Percentiles rank a stretch among this genome's conserved stretches.
phyloP scores from a whole-genome alignment of 2,329 filamentous ascomycete genomes.

The Annulohypoxylon truncatum region DNA sequence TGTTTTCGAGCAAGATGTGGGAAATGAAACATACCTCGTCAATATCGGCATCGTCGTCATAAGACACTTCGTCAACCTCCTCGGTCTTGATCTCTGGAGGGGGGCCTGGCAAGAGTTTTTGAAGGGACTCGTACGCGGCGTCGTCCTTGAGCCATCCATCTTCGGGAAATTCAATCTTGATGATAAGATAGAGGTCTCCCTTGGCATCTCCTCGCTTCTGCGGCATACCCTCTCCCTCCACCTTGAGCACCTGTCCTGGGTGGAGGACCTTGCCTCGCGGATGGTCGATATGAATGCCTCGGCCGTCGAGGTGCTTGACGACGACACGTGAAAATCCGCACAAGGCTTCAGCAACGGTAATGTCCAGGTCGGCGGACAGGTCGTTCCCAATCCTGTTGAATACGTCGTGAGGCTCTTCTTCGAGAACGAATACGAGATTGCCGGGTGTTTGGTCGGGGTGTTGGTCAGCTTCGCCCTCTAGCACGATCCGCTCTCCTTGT shows the following conservation, averaged over 20 bases:
- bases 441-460: constrained; percentile 88
- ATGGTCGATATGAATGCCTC: constrained; percentile 85
- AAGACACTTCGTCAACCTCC: constrained; percentile 87
- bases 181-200: constrained; percentile 87
- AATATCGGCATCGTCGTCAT: constrained; percentile 83
- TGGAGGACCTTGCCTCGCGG: constrained; percentile 84
- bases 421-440: constrained; percentile 90
- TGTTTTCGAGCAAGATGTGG: neutral
- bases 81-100: constrained; percentile 73
- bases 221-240: constrained; percentile 94
- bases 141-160: constrained; percentile 83
- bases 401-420: constrained; percentile 81
- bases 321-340: constrained; percentile 92
- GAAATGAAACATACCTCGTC: constrained; percentile 70
- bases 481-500: constrained; percentile 88
- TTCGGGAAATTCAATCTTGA: constrained; percentile 89
- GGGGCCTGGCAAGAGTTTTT: constrained; percentile 78
- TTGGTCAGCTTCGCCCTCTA: constrained; percentile 96
- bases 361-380: constrained; percentile 81
- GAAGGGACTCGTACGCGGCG: constrained; percentile 75
- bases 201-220: constrained; percentile 83
- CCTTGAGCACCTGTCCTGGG: constrained; percentile 86
- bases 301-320: constrained; percentile 90
- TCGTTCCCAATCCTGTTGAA: constrained; percentile 89
- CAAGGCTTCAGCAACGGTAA: constrained; percentile 86